phyloP scores from a whole-genome alignment of 352 stramenopile species.

The Phytophthora ramorum region DNA sequence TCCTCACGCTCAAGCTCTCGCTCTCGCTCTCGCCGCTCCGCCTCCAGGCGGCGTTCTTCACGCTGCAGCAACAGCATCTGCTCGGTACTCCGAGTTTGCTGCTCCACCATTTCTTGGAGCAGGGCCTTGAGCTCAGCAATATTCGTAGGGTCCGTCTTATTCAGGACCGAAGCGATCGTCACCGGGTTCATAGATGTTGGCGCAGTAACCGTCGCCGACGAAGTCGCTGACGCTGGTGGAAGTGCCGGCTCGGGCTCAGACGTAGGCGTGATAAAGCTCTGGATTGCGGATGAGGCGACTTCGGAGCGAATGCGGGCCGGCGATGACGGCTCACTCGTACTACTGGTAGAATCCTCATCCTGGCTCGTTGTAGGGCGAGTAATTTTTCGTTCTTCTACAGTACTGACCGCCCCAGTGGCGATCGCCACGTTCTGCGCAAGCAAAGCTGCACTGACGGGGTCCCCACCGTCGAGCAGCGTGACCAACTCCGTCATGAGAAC shows the following conservation, averaged over 20 bases:
- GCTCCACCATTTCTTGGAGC: slow-evolving; percentile 39
- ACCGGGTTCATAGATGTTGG: not conserved
- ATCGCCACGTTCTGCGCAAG: slow-evolving; percentile 36
- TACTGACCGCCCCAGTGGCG: slow-evolving; percentile 16
- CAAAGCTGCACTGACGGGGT: slow-evolving; percentile 29
- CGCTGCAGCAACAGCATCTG: slow-evolving; percentile 39
- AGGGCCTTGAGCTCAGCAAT: slow-evolving; percentile 35
- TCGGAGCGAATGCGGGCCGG: slow-evolving; percentile 4
- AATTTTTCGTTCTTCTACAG: slow-evolving; percentile 1
- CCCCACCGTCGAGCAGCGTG: slow-evolving; percentile 34
- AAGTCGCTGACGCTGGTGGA: not conserved
- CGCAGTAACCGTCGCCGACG: not conserved
- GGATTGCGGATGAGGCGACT: slow-evolving; percentile 1
- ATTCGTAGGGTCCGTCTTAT: slow-evolving; percentile 13
- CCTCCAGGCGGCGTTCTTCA: slow-evolving; percentile 37
- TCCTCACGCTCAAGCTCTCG: slow-evolving; percentile 32
- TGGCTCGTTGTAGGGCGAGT: slow-evolving; percentile 14
- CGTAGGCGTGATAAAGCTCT: slow-evolving; percentile 26
- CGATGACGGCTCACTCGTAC: slow-evolving; percentile 28
- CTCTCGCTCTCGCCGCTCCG: slow-evolving; percentile 36
- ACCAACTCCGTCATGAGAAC: slow-evolving; percentile 45
- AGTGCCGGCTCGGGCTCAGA: not conserved
- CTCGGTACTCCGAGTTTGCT: slow-evolving; percentile 32
- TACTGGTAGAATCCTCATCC: slow-evolving; percentile 24
- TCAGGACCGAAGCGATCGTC: slow-evolving; percentile 13